Evolutionary conservation across 305 asterid species (phyloP).

Genomic region (Galium porrigens): DNA sequence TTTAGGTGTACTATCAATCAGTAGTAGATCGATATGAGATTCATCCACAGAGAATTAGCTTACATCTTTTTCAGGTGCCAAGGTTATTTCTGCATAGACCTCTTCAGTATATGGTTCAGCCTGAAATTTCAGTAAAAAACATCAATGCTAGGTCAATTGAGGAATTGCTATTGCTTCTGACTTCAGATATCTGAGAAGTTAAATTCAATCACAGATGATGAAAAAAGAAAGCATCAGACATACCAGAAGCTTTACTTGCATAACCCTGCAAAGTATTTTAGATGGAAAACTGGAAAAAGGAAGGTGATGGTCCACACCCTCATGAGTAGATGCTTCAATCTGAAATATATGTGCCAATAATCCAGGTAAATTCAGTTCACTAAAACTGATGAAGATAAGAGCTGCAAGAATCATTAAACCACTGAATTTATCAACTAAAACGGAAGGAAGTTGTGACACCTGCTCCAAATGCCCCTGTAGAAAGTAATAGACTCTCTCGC

Average conservation of each 20-base stretch:
- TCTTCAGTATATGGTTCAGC: slow-evolving; percentile 84
- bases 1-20: not conserved
- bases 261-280: slow-evolving; percentile 31
- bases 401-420: not conserved
- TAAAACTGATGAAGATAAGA: not conserved
- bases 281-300: slow-evolving; percentile 30
- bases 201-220: not conserved
- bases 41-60: slow-evolving; percentile 1
- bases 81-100: slow-evolving; percentile 79
- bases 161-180: too few relatives aligned
- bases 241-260: slow-evolving; percentile 31
- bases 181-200: not conserved
- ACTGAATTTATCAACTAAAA: not conserved
- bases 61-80: slow-evolving; percentile 73
- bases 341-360: slow-evolving; percentile 10
- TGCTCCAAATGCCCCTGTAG: slow-evolving; percentile 99
- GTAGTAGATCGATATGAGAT: slow-evolving; percentile 9
- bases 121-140: slow-evolving; percentile 29
- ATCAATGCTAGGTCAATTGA: not conserved
- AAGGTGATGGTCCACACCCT: slow-evolving; percentile 30
- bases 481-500: slow-evolving; percentile 74
- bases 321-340: slow-evolving; percentile 36
- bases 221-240: slow-evolving; percentile 5
- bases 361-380: not conserved
- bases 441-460: slow-evolving; percentile 25